Conservation (phyloP, 352 stramenopile genomes). For the Phytophthora pinifolia region DNA sequence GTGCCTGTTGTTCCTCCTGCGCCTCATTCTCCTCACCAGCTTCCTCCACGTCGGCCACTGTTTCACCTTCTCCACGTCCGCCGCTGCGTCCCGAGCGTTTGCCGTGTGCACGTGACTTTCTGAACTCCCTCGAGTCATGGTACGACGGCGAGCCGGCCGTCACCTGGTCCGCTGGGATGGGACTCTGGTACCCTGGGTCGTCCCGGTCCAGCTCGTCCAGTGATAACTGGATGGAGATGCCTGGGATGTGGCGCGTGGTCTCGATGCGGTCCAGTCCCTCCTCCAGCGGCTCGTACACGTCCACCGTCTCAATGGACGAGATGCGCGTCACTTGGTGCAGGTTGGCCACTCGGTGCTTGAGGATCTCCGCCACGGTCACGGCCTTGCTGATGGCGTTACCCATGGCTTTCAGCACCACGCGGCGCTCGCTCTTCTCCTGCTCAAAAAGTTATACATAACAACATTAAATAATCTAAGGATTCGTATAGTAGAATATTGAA, state of each 20-base stretch:
- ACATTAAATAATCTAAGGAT: conserved; percentile 2
- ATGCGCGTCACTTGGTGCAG: conserved; percentile 82
- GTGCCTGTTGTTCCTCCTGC: conserved; percentile 12
- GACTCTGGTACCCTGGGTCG: conserved; percentile 72
- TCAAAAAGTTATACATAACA: conserved; percentile 3
- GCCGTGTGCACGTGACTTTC: conserved; percentile 26
- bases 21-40: conserved; percentile 8
- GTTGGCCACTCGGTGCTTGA: conserved; percentile 74
- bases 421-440: conserved; percentile 67
- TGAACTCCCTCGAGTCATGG: conserved; percentile 32
- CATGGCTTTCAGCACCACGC: conserved; percentile 79
- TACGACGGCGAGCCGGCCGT: conserved; percentile 37
- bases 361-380: conserved; percentile 81
- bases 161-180: conserved; percentile 62
- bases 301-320: conserved; percentile 75
- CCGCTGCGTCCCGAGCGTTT: conserved; percentile 23
- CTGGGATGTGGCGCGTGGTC: conserved; percentile 66
- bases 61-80: conserved; percentile 9
- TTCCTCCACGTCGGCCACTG: conserved; percentile 7
- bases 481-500: not conserved
- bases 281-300: conserved; percentile 85
- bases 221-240: conserved; percentile 76
- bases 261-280: conserved; percentile 83
- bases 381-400: conserved; percentile 85
- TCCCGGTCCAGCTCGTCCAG: conserved; percentile 59